These are phyloP conservation scores for Epichloe coenophiala DNA, from an alignment of 2,329 filamentous ascomycete genomes.

Conservation along the genomic window DNA sequence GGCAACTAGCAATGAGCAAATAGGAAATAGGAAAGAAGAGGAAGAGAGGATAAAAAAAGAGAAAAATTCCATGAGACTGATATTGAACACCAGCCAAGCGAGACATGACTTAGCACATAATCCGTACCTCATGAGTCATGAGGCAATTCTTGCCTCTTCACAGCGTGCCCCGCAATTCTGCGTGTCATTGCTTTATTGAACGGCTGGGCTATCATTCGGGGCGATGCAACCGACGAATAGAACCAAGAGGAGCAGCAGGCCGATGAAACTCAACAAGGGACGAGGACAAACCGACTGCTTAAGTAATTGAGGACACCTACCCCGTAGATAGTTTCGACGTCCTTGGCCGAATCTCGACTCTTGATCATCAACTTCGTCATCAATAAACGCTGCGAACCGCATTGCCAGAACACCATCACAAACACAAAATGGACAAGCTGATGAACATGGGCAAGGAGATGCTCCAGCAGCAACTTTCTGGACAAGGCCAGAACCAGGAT, in stretches of 20 bases:
- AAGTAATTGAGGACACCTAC: no score
- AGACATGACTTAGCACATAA: no score
- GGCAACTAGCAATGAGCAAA: background rate
- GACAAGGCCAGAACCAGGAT: constrained; percentile 1
- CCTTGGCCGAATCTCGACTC: no score
- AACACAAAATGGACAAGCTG: constrained; percentile 24
- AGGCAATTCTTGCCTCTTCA: no score
- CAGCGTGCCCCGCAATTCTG: background rate
- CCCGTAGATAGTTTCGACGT: no score
- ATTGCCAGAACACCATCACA: constrained; percentile 5
- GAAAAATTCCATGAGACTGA: background rate
- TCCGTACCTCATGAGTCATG: no score
- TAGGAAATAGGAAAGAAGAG: no score
- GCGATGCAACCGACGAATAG: background rate
- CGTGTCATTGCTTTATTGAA: background rate
- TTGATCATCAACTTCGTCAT: no score
- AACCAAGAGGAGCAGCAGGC: background rate
- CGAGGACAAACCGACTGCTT: no score
- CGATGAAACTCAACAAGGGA: background rate
- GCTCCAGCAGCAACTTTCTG: constrained; percentile 4
- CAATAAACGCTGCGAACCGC: no score
- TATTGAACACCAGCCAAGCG: no score
- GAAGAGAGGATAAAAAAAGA: background rate
- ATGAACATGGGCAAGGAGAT: constrained; percentile 23
- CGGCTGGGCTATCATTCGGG: background rate